phyloP scores from a whole-genome alignment of 1,284 basidiomycete genomes.

The Leccinum discolor region DNA sequence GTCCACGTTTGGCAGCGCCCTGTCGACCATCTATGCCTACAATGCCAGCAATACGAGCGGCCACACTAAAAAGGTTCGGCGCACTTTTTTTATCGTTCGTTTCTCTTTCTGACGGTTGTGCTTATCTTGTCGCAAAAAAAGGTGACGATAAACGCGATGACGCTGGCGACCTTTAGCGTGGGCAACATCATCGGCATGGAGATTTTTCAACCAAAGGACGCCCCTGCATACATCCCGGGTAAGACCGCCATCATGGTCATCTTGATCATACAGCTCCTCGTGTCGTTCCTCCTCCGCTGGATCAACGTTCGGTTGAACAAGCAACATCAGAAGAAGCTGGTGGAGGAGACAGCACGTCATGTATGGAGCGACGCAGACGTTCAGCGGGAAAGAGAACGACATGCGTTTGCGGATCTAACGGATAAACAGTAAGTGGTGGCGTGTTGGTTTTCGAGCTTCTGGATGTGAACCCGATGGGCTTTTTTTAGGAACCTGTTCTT shows the following conservation, averaged over 20 bases:
- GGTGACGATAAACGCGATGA: constrained; percentile 35
- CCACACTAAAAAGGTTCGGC: constrained; percentile 62
- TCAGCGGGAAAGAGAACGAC: constrained; percentile 29
- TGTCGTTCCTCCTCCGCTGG: constrained; percentile 24
- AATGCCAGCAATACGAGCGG: constrained; percentile 69
- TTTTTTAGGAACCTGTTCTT: background rate
- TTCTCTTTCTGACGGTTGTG: background rate
- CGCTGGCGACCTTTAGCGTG: constrained; percentile 29
- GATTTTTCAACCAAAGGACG: constrained; percentile 36
- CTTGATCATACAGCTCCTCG: constrained; percentile 22
- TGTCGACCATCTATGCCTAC: constrained; percentile 65
- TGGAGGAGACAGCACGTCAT: constrained; percentile 19
- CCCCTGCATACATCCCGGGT: constrained; percentile 36
- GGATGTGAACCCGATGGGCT: constrained; percentile 5
- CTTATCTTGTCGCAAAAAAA: constrained; percentile 10
- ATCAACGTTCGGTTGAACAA: constrained; percentile 28
- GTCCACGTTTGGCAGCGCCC: constrained; percentile 58
- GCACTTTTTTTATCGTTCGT: background rate
- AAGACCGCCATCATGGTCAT: constrained; percentile 34
- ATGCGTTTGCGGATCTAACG: constrained; percentile 38
- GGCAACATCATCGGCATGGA: constrained; percentile 34
- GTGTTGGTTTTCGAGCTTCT: background rate
- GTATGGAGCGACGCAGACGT: constrained; percentile 37
- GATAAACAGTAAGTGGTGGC: constrained; percentile 29
- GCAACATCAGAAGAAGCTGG: constrained; percentile 16